Base-by-base conservation (phyloP, 1,139 yeast species). In the Kurtzmaniella quercitrusa region DNA sequence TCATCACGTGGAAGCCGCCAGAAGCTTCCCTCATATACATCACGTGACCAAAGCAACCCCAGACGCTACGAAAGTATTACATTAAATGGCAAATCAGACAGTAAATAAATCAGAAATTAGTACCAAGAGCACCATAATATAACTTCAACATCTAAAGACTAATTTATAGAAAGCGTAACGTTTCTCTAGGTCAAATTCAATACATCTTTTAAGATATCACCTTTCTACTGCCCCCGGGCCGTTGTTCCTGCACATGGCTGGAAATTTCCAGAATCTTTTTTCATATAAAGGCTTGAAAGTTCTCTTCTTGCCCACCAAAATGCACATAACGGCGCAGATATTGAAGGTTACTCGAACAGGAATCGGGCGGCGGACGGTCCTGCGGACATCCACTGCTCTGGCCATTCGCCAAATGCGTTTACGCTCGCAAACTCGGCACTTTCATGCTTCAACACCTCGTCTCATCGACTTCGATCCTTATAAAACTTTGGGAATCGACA, bases 401-500 rank as follows among this genome's bases (percentile, higher is more conserved):
- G 5, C 14, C 9, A 5, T 11, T 26, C 30, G 4, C 30, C 30
- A 4, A 21, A 4, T 5, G 5, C 30, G 4, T 26, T 26, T 6
- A 12, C 9, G 30, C 30, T 14, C 30, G 5, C 30, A 26, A 26
- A 26, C 3, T 5, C 30, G 30, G 9, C 30, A 9, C 2, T 69
- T 70, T 50, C 74, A 68, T 42, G 43, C 60, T 2, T 51, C 66
- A 3, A 37, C 49, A 4, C 40, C 44, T 15, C 26, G 43, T 11
- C 45, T 45, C 32, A 62, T 72, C 38, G 64, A 68, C 48, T 69
- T 70, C 43, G 96, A 93, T 59, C 99, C 99, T 1, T 94, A 93
- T 63, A 73, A 80, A 47, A 79, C 82, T 0, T 71, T 93, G 41
- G 98, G 98, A 5, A 88, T 93, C 32, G 79, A 77, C 33, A 78